Percentiles rank a stretch among this genome's conserved stretches.
Conservation (phyloP, 1,284 basidiomycete species). For the Pyrrhoderma noxium region DNA sequence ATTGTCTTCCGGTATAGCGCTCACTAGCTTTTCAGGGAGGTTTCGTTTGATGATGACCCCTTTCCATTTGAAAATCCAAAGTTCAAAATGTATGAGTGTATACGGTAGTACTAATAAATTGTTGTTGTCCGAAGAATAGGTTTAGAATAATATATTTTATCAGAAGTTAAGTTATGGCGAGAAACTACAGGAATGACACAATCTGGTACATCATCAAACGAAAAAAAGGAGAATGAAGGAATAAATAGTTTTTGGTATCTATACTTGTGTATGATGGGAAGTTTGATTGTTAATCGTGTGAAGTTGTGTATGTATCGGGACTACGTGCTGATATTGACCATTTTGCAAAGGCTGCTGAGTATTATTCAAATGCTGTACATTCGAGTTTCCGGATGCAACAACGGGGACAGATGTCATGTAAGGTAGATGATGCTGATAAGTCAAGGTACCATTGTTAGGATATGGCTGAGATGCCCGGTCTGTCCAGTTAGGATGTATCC, state of each 20-base stretch:
- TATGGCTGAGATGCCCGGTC: too few relatives aligned
- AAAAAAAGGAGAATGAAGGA: constrained; percentile 2
- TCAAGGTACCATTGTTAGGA: neutral
- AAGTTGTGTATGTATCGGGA: neutral
- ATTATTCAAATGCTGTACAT: neutral
- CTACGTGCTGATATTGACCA: constrained; percentile 3
- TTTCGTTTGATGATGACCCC: constrained; percentile 49
- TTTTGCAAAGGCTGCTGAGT: constrained; percentile 3
- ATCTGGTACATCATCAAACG: neutral
- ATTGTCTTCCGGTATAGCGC: neutral
- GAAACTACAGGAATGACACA: neutral
- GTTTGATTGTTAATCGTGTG: neutral
- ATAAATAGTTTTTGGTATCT: constrained; percentile 4
- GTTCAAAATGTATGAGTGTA: constrained; percentile 74
- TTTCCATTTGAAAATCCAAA: constrained; percentile 56
- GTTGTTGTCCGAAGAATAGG: too few relatives aligned
- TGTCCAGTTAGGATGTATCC: neutral
- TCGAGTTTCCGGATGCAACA: neutral
- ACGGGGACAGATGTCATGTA: neutral
- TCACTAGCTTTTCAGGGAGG: constrained; percentile 29
- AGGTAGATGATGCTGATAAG: neutral
- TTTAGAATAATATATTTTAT: too few relatives aligned
- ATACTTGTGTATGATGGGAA: constrained; percentile 8
- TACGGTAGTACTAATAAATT: constrained; percentile 42
- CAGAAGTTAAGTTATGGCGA: neutral